Conservation (phyloP, 176 grass and related monocot genomes). For the Panicum miliaceum region DNA sequence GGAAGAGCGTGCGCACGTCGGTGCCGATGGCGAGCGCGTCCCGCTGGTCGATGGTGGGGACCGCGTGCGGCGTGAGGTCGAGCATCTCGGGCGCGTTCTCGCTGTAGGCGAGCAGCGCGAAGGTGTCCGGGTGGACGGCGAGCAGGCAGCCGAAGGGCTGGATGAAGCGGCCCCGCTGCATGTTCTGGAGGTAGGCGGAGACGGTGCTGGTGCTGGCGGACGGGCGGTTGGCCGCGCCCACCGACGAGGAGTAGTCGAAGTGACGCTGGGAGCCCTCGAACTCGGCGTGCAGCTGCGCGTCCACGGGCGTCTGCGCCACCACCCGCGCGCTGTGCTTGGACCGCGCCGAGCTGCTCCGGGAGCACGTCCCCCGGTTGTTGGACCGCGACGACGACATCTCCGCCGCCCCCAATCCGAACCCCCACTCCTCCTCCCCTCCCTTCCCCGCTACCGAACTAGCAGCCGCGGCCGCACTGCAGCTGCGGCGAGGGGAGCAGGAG, state of each 20-base stretch:
- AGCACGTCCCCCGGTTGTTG: slow-evolving; percentile 64
- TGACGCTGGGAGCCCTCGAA: slow-evolving; percentile 70
- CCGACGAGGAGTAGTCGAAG: slow-evolving; percentile 79
- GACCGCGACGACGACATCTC: slow-evolving; percentile 85
- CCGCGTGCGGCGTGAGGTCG: slow-evolving; percentile 86
- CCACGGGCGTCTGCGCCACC: slow-evolving; percentile 74
- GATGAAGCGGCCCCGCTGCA: slow-evolving; percentile 82
- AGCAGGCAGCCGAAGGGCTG: slow-evolving; percentile 93
- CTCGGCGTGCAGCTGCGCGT: slow-evolving; percentile 77
- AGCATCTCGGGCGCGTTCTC: slow-evolving; percentile 98
- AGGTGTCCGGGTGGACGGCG: slow-evolving; percentile 68
- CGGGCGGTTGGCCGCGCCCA: slow-evolving; percentile 47
- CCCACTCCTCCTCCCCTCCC: not conserved
- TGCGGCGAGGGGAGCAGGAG: slow-evolving; percentile 1
- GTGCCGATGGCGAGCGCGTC: slow-evolving; percentile 64
- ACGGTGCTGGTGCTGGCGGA: slow-evolving; percentile 52
- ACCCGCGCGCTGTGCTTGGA: slow-evolving; percentile 79
- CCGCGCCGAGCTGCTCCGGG: slow-evolving; percentile 67
- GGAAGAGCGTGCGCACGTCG: slow-evolving; percentile 79
- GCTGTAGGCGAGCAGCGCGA: slow-evolving; percentile 79
- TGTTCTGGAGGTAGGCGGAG: slow-evolving; percentile 75
- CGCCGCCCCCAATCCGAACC: not conserved
- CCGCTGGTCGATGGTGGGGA: slow-evolving; percentile 90
- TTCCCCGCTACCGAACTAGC: not conserved
- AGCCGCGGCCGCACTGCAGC: not conserved